Conservation (phyloP, 2,329 filamentous ascomycete genomes). For the Sporothrix euskadiensis region DNA sequence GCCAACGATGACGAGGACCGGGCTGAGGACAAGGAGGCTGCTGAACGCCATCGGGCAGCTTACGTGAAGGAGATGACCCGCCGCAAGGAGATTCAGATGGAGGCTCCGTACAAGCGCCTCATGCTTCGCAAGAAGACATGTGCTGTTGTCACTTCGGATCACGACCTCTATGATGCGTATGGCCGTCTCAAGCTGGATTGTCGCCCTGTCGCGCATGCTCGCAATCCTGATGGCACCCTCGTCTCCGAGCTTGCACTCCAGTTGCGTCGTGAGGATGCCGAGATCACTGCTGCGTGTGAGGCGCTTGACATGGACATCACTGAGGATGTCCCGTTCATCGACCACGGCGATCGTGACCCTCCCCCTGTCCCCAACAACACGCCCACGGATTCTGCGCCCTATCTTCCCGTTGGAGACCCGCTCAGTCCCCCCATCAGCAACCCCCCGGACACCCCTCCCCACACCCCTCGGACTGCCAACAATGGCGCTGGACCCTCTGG, state of each 20-base stretch:
- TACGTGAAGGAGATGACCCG: no score
- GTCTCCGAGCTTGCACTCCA: conserved; percentile 23
- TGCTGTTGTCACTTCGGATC: neutral
- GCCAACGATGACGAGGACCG: conserved; percentile 9
- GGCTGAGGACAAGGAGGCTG: neutral
- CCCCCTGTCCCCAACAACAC: neutral
- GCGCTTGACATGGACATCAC: neutral
- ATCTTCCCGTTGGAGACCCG: neutral
- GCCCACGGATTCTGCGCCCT: neutral
- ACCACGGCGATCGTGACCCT: no score
- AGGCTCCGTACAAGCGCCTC: neutral
- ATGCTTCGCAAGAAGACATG: neutral
- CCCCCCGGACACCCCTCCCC: neutral
- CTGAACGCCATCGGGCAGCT: no score
- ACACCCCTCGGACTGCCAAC: neutral
- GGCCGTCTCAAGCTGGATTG: neutral
- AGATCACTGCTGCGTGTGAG: neutral
- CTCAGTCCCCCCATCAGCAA: conserved; percentile 28
- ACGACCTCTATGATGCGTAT: neutral
- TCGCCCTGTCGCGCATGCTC: neutral
- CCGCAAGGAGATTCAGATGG: no score
- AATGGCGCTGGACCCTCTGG: no score
- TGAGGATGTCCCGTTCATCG: neutral
- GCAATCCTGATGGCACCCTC: conserved; percentile 13
- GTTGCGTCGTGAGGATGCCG: neutral